Evolutionary conservation across 2,329 filamentous ascomycete species (phyloP), one percentile per base, ranked within the genome.

Genomic region (Epichloe sibirici): DNA sequence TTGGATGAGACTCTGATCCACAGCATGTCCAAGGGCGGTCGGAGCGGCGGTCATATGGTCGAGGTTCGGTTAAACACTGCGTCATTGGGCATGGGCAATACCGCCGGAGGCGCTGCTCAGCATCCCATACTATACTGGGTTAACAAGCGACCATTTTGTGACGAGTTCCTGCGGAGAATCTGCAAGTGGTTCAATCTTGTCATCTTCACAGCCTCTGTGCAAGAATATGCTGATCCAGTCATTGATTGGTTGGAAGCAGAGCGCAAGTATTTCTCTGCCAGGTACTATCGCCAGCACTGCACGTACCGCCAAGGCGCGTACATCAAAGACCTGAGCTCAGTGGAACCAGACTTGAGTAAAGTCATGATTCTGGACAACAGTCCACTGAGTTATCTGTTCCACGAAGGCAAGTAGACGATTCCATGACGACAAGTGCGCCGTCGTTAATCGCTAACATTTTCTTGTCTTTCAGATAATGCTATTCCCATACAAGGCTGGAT

Each of bases 401-500:
- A 97, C 66, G 90, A 95, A 83, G 91, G 93, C 93, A 73, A 65
- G 79, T 65, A 38, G 13, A 15, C 21, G 25, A 21, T 31, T 12
- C n/a, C 13, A 11, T 43, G 40, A 43, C 7, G 40, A 21, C 45
- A 35, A 17, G 46, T 28, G 35, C 21, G 31, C 38, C 23, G 8
- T 15, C n/a, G 28, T 28, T 23, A 2, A 21, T 37, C 31, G 28
- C 28, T 48, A 51, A 51, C 43, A 34, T 23, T 17, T 13, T 45
- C 21, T 42, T 53, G 55, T 45, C 35, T 21, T 53, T 5, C 63
- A 98, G 93, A 98, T 69, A 98, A 98, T 72, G 93, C 93, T 49
- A 96, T 98, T 63, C 93, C 93, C 3, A 97, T 98, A 65, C 91
- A 97, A 73, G 93, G 93, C 64, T 98, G 93, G 93, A 97, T 98